Base-by-base conservation (phyloP, 139 green algal species). In the Chlamydomonas eustigma region DNA sequence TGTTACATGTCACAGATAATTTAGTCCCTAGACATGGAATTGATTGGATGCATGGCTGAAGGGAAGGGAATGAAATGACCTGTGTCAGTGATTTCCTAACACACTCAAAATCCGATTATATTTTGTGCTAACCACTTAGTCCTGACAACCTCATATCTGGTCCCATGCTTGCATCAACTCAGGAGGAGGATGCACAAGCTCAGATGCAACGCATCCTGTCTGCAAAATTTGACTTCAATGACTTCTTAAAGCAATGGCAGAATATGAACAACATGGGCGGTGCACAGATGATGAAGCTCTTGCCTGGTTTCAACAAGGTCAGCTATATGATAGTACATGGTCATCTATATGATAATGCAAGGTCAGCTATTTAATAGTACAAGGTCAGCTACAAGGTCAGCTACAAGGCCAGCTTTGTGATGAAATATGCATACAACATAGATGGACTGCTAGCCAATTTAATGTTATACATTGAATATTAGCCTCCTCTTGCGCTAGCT, bases 191-290 rank as follows among this genome's bases (percentile, higher is more conserved):
- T 73, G 65, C 32, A n/a, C 5, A 38, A 5, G 65, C 65, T 50
- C 31, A 70, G 58, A n/a, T 6, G 58, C 58, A 37, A 58, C 44
- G 89, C 18, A 90, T 98, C 75, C 86, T 96, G 86, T 71, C 84
- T n/a, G 82, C 88, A 70, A 97, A 97, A 78, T 99, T 98, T 82
- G 96, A 99, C 88, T 98, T 98, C 88, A 97, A 98, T 81, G 96
- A 99, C 86, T 98, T 99, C 72, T 69, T 99, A 34, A 86, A 94
- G 73, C 96, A 99, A 85, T 96, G 84, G 78, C 89, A 97, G 80
- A 93, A 91, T 83, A 90, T 99, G 74, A 91, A 87, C 52, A 89
- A 91, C 75, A 98, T 99, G 94, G 96, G 96, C 37, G 85, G 81
- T 64, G 88, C 98, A 80, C 71, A 86, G 39, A 78, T 99, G 35